A percentile compares a stretch with the other conserved stretches of the same genome.
Evolutionary conservation across 345 rosid genomes (phyloP).

Genomic region (Bretschneidera sinensis): DNA sequence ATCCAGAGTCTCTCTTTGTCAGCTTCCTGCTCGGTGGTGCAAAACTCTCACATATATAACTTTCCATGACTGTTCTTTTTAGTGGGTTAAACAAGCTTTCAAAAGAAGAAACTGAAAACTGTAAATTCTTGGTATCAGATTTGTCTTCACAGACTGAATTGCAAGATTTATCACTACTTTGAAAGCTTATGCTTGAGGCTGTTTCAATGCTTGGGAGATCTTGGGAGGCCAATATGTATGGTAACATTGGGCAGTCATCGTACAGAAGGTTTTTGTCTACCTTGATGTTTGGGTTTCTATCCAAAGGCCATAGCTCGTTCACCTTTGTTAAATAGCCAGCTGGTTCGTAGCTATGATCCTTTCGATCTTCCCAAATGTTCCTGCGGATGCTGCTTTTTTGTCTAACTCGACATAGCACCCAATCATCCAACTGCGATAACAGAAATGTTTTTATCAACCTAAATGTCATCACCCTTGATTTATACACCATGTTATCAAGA

Average conservation of each 20-base stretch:
- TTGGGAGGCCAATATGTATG: constrained; percentile 35
- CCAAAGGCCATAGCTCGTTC: constrained; percentile 18
- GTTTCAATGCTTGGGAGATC: constrained; percentile 18
- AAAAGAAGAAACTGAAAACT: constrained; percentile 11
- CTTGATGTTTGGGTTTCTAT: constrained; percentile 16
- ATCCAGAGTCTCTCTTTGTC: constrained; percentile 1
- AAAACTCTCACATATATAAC: constrained; percentile 4
- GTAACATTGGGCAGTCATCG: constrained; percentile 35
- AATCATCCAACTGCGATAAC: constrained; percentile 44
- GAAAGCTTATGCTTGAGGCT: constrained; percentile 28
- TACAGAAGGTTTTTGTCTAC: constrained; percentile 15
- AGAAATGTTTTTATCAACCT: too few relatives aligned
- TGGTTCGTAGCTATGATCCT: constrained; percentile 13
- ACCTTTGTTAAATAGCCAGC: constrained; percentile 12
- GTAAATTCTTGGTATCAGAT: constrained; percentile 9
- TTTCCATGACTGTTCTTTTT: constrained; percentile 25
- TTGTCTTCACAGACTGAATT: constrained; percentile 5
- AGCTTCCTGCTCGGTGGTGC: constrained; percentile 21
- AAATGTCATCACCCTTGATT: too few relatives aligned
- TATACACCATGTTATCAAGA: too few relatives aligned
- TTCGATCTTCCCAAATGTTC: constrained; percentile 25
- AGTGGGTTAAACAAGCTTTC: constrained; percentile 18
- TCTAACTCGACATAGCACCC: constrained; percentile 56
- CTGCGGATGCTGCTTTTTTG: constrained; percentile 22
- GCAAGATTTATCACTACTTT: constrained; percentile 13